Evolutionary conservation across 345 rosid species (phyloP).

Genomic region (Sisymbrium irio): DNA sequence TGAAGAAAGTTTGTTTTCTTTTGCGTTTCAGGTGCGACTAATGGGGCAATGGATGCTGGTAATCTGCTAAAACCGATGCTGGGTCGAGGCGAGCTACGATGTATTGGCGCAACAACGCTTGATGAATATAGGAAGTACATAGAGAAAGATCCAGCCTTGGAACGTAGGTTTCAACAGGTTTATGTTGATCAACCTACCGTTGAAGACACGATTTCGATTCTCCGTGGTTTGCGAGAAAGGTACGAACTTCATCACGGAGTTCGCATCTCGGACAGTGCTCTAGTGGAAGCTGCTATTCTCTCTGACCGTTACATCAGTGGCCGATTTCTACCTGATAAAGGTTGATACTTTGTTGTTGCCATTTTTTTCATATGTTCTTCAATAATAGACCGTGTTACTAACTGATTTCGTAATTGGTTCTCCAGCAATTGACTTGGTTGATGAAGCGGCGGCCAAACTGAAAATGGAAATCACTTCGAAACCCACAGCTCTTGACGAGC

Average conservation of each 20-base stretch:
- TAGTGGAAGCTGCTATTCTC: constrained; percentile 94
- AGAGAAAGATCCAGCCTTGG: constrained; percentile 98
- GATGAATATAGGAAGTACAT: constrained; percentile 96
- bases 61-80: constrained; percentile 98
- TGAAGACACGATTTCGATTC: constrained; percentile 86
- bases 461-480: constrained; percentile 99
- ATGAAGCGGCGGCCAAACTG: constrained; percentile 98
- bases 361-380: not conserved
- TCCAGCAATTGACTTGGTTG: constrained; percentile 96
- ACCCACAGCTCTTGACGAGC: constrained; percentile 97
- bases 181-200: constrained; percentile 97
- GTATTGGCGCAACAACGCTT: constrained; percentile 96
- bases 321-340: constrained; percentile 97
- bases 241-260: constrained; percentile 99
- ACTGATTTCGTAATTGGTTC: constrained; percentile 30
- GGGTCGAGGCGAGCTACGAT: constrained; percentile 94
- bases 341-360: constrained; percentile 35
- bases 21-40: constrained; percentile 80
- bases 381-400: not conserved
- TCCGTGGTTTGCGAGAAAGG: constrained; percentile 95
- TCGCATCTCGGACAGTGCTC: constrained; percentile 94
- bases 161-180: constrained; percentile 98
- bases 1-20: not conserved
- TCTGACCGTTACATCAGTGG: constrained; percentile 99
- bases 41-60: constrained; percentile 99